Conservation (phyloP, 1,284 basidiomycete species). For the Cryptococcus sp. region DNA sequence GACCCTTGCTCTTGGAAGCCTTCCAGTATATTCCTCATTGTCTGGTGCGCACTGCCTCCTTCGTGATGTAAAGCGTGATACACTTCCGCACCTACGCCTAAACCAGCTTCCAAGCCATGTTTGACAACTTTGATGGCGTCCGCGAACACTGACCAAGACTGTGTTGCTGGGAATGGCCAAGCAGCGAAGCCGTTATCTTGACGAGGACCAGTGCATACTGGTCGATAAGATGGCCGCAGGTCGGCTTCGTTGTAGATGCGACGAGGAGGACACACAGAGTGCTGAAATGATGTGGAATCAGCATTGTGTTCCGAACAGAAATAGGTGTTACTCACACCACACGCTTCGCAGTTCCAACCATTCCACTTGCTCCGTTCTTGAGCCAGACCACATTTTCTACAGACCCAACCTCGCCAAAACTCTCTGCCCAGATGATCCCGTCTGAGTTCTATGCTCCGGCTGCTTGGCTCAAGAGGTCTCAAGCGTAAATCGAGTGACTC, state of each 20-base stretch:
- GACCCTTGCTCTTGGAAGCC: conserved; percentile 23
- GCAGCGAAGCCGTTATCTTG: conserved; percentile 33
- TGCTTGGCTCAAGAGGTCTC: conserved; percentile 20
- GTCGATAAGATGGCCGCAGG: conserved; percentile 27
- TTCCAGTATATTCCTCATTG: conserved; percentile 10
- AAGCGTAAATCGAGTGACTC: conserved; percentile 28
- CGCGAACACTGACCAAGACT: conserved; percentile 27
- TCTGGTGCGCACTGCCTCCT: conserved; percentile 13
- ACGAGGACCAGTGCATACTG: conserved; percentile 34
- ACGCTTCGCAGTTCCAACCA: conserved; percentile 44
- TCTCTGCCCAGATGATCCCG: conserved; percentile 27
- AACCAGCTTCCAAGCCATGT: conserved; percentile 22
- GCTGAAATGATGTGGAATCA: background rate
- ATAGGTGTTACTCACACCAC: conserved; percentile 21
- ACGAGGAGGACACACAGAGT: conserved; percentile 16
- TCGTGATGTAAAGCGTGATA: conserved; percentile 32
- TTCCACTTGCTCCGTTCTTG: conserved; percentile 44
- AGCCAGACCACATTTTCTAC: conserved; percentile 38
- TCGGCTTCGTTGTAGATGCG: conserved; percentile 27
- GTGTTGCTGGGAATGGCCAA: conserved; percentile 21
- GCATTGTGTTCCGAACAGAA: background rate
- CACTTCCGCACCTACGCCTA: conserved; percentile 26
- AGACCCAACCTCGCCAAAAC: conserved; percentile 46
- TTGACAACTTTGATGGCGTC: conserved; percentile 43
- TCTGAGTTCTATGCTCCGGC: conserved; percentile 8